phyloP scores from a whole-genome alignment of 495 filamentous ascomycete genomes.

The Podospora sp. region DNA sequence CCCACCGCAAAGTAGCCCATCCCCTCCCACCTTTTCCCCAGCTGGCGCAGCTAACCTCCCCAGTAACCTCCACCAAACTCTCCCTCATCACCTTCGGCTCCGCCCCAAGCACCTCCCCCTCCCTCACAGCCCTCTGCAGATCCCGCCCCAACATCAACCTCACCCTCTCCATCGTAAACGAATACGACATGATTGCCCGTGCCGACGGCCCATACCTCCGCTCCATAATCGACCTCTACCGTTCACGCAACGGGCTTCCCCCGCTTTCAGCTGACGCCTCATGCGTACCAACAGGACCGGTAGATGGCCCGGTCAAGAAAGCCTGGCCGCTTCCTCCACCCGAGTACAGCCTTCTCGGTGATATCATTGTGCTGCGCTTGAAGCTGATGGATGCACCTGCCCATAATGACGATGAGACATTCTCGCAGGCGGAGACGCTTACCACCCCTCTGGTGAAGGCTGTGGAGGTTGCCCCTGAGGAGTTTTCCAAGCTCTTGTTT shows the following conservation, averaged over 20 bases:
- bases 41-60: background rate
- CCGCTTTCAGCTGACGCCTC: background rate
- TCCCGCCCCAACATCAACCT: background rate
- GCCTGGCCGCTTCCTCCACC: slow-evolving; percentile 14
- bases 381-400: background rate
- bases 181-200: slow-evolving; percentile 19
- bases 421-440: slow-evolving; percentile 1
- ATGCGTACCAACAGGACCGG: no score
- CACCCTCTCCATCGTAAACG: slow-evolving; percentile 8
- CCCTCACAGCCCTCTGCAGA: slow-evolving; percentile 4
- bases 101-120: background rate
- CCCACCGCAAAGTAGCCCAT: slow-evolving; percentile 1
- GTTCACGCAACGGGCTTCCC: slow-evolving; percentile 8
- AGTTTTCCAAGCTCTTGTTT: slow-evolving; percentile 12
- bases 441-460: background rate
- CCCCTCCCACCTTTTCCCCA: background rate
- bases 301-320: background rate
- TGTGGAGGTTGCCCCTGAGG: background rate
- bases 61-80: slow-evolving; percentile 4
- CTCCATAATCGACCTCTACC: slow-evolving; percentile 17
- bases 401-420: background rate
- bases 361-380: slow-evolving; percentile 14
- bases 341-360: slow-evolving; percentile 2
- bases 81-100: slow-evolving; percentile 19
- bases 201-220: slow-evolving; percentile 10